A percentile compares a stretch with the other conserved stretches of the same genome.
Evolutionary conservation across 768 basidiomycete species (phyloP).

Genomic region (Suillus occidentalis): DNA sequence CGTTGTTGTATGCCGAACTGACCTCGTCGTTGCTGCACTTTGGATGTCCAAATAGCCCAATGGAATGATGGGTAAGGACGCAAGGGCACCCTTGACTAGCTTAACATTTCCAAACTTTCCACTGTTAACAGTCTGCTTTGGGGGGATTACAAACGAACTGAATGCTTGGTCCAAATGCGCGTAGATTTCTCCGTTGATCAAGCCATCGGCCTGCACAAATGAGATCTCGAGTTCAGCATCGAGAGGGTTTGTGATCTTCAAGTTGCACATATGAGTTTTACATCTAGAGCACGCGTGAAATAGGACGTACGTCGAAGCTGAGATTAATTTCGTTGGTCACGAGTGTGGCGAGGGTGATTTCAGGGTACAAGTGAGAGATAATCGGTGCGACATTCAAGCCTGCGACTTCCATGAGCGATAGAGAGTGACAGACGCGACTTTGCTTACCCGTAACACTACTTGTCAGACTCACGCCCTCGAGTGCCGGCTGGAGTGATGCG

Average conservation of each 20-base stretch:
- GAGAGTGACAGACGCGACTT: neutral
- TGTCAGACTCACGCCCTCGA: conserved; percentile 51
- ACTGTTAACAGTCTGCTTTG: conserved; percentile 60
- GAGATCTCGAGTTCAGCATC: conserved; percentile 56
- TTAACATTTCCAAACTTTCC: conserved; percentile 58
- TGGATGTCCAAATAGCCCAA: conserved; percentile 53
- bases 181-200: conserved; percentile 51
- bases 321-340: conserved; percentile 49
- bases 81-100: conserved; percentile 57
- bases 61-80: conserved; percentile 58
- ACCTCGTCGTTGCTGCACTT: conserved; percentile 45
- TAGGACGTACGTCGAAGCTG: conserved; percentile 53
- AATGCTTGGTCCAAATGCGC: conserved; percentile 61
- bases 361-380: conserved; percentile 56
- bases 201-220: conserved; percentile 55
- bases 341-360: conserved; percentile 51
- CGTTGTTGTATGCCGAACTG: conserved; percentile 12
- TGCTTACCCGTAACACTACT: conserved; percentile 49
- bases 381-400: conserved; percentile 55
- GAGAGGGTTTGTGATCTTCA: conserved; percentile 55
- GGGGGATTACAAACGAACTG: conserved; percentile 53
- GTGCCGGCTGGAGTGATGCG: conserved; percentile 52
- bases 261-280: conserved; percentile 16
- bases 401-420: conserved; percentile 5
- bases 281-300: conserved; percentile 2